Evolutionary conservation across 108 stramenopile species (phyloP).

Genomic region (Skeletonema costatum): DNA sequence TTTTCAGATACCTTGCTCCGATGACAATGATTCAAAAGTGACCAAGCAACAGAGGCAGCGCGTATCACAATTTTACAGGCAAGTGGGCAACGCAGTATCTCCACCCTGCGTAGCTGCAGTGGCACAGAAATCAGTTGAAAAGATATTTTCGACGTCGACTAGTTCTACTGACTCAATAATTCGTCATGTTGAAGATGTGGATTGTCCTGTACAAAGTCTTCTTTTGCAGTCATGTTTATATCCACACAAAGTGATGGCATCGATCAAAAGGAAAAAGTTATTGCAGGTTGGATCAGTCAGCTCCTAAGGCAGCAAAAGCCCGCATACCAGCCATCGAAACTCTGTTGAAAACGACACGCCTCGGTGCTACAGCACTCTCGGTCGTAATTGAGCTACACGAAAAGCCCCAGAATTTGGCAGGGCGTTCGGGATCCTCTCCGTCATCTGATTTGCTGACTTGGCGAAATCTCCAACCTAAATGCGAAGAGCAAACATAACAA

Average conservation of each 20-base stretch:
- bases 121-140: neutral
- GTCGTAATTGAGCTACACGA: conserved; percentile 21
- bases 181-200: neutral
- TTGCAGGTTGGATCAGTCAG: neutral
- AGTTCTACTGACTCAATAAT: neutral
- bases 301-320: neutral
- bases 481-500: conserved; percentile 57
- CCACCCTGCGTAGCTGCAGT: conserved; percentile 27
- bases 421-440: conserved; percentile 2
- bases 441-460: conserved; percentile 22
- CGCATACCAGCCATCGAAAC: neutral
- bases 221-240: conserved; percentile 9
- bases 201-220: conserved; percentile 8
- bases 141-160: neutral
- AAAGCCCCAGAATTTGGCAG: conserved; percentile 25
- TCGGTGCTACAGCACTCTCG: conserved; percentile 13
- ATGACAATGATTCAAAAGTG: neutral
- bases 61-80: conserved; percentile 21
- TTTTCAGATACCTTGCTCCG: conserved; percentile 12
- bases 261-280: conserved; percentile 7
- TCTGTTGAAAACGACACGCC: neutral
- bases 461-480: conserved; percentile 87
- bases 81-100: conserved; percentile 32
- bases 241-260: conserved; percentile 1
- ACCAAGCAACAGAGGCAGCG: neutral